Conservation (phyloP, 305 asterid species). For the Withania somnifera region DNA sequence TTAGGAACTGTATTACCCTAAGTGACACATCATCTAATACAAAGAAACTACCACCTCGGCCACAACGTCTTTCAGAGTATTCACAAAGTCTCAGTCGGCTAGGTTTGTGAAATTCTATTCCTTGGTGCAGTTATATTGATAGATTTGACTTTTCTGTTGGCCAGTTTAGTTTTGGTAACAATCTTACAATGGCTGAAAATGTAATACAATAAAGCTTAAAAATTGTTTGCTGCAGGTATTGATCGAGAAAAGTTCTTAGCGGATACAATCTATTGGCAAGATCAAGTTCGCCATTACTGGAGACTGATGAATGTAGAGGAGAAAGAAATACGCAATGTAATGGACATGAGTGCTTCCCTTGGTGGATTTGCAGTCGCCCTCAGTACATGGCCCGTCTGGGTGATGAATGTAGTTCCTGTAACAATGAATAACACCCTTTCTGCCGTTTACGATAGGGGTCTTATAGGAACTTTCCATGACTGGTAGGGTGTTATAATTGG, state of each 20-base stretch:
- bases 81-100: slow-evolving; percentile 44
- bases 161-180: not conserved
- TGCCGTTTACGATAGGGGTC: slow-evolving; percentile 68
- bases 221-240: slow-evolving; percentile 37
- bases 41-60: slow-evolving; percentile 68
- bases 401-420: slow-evolving; percentile 66
- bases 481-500: slow-evolving; percentile 33
- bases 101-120: slow-evolving; percentile 35
- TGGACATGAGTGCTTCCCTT: slow-evolving; percentile 89
- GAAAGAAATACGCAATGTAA: slow-evolving; percentile 58
- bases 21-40: slow-evolving; percentile 20
- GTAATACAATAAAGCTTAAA: not conserved
- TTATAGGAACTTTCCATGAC: slow-evolving; percentile 67
- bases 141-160: not conserved
- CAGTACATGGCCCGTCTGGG: slow-evolving; percentile 86
- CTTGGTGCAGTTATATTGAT: not conserved
- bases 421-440: slow-evolving; percentile 46
- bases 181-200: not conserved
- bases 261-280: slow-evolving; percentile 71
- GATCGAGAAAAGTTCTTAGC: slow-evolving; percentile 44
- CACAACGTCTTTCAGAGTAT: slow-evolving; percentile 78
- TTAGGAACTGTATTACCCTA: slow-evolving; percentile 51
- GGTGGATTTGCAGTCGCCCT: slow-evolving; percentile 86
- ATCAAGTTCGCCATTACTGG: slow-evolving; percentile 89
- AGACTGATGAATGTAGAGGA: slow-evolving; percentile 69